phyloP scores from a whole-genome alignment of 148 eudicot genomes.

The Spergularia bocconei region DNA sequence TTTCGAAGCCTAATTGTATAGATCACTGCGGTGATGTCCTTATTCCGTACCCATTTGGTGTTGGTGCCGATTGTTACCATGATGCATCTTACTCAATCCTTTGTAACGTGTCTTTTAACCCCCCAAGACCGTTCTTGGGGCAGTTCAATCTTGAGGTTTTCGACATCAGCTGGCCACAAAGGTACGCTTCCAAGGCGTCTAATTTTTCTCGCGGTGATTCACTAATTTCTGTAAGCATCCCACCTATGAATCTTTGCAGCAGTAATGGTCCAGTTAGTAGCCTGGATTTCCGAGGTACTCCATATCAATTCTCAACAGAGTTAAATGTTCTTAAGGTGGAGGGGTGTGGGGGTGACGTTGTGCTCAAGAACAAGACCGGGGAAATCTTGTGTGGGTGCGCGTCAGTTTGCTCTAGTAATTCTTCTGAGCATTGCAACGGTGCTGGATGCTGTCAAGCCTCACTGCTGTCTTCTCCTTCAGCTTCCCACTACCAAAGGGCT shows the following conservation, averaged over 20 bases:
- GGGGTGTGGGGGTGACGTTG: constrained; percentile 21
- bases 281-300: constrained; percentile 18
- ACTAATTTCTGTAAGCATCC: not conserved
- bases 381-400: constrained; percentile 23
- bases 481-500: not conserved
- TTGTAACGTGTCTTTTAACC: constrained; percentile 20
- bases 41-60: constrained; percentile 42
- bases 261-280: not conserved
- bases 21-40: constrained; percentile 23
- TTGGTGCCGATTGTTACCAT: constrained; percentile 26
- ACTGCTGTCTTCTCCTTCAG: constrained; percentile 2
- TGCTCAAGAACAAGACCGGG: constrained; percentile 5
- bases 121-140: constrained; percentile 21
- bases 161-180: constrained; percentile 13
- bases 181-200: too few species aligned
- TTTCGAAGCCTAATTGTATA: constrained; percentile 30
- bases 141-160: constrained; percentile 19
- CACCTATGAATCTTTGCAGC: not conserved
- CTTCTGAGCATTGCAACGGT: constrained; percentile 2
- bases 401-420: constrained; percentile 8
- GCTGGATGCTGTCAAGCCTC: constrained; percentile 26
- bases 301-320: not conserved
- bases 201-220: not conserved
- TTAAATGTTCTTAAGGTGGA: constrained; percentile 22
- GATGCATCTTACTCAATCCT: constrained; percentile 16